Evolutionary conservation across 139 green algal species (phyloP), one percentile per base, ranked within the genome.

Genomic region (Eudorina sp.): DNA sequence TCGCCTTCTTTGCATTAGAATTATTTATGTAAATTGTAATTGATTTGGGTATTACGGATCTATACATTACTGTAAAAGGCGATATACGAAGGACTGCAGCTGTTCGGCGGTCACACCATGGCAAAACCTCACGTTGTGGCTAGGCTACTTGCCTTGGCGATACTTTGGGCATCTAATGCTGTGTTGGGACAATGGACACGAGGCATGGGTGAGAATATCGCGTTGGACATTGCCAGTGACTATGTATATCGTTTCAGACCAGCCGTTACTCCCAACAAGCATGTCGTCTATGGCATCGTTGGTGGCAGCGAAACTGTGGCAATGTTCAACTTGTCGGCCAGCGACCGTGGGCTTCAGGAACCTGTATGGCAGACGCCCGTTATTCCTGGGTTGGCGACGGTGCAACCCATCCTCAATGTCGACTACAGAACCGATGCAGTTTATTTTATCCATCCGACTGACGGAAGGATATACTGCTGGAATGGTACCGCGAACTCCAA

Each of bases 391-490:
- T 4, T 51, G 3, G 21, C 8, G 1, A 34, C 21, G 14, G 18
- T 25, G 18, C 75, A 83, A 51, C 75, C 75, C n/a, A 16, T 69
- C 5, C 34, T 83, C 18, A 83, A 83, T 21, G 75, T 83, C 2
- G 75, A 83, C 21, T 38, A 31, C 13, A 45, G 19, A 13, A 83
- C 75, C 23, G 75, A 83, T 34, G 19, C 21, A 3, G 75, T 83
- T 29, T 83, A 83, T 34, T 83, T 83, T n/a, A 69, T 83, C 5
- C 51, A 83, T 60, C 75, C 75, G 11, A 31, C 31, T 8, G 51
- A 83, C 21, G 75, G 75, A 41, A 38, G 25, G 16, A 68, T 83
- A 25, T 69, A 69, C 75, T 68, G 51, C 48, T 83, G 51, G 13
- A 51, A 83, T 41, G 75, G n/a, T 46, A 82, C 8, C 46, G 2